Base-by-base conservation (phyloP, 192 early-diverging fungal species). In the Coemansia sp. region DNA sequence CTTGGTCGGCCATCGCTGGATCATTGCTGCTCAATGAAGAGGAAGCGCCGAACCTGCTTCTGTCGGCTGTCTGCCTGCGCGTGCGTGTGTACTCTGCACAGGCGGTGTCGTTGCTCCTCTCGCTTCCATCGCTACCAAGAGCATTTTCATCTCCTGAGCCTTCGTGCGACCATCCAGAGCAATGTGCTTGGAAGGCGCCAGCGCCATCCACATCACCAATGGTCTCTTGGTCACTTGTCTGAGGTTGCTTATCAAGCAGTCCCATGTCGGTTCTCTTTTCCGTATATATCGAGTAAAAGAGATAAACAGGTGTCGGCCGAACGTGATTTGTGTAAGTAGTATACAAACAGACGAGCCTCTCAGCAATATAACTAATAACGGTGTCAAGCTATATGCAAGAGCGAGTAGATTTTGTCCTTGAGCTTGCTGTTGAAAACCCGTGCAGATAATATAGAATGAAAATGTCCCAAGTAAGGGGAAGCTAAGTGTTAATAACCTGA, bases 91-190 rank as follows among this genome's bases (percentile, higher is more conserved):
- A 21, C 39, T 41, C 39, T 8, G 39, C 44, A 38, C 57, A 61
- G 36, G 60, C 33, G 34, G 60, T 36, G 33, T 39, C 45, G 43
- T 58, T 64, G 63, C 59, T 46, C 14, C 46, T 60, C 39, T 39
- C 59, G 60, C 60, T 59, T 59, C 14, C 51, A 2, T 57, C 41
- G 33, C 65, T 30, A 10, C 34, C 35, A 34, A n/a, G 9, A 8
- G 57, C 6, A 6, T 36, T 34, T 20, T 48, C 56, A 15, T 59
- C 38, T 2, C 38, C 56, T 2, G 44, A 35, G 55, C 55, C 15
- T 33, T 68, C 56, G 41, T 75, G 61, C 6, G 66, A 48, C 72
- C 66, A 68, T 34, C 52, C 33, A 21, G 60, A 43, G 35, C 67
- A 52, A 24, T 51, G 49, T 6, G 38, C 39, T 1, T 57, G 38